Conservation (phyloP, 768 basidiomycete species). For the Boletellus emodensis region DNA sequence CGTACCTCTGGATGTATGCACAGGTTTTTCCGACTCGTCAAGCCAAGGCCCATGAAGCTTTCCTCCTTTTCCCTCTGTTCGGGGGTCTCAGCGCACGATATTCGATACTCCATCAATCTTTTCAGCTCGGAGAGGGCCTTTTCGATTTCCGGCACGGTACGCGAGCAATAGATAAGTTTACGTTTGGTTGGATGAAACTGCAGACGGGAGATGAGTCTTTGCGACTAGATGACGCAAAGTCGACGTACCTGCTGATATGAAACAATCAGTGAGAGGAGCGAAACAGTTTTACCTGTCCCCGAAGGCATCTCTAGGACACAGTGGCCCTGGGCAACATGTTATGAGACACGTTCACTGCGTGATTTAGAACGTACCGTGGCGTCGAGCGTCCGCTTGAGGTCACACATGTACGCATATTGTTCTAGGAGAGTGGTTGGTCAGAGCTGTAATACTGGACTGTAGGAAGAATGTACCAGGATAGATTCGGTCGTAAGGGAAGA, state of each 20-base stretch:
- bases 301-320: conserved; percentile 99
- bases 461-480: conserved; percentile 70
- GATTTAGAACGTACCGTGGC: conserved; percentile 59
- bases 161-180: conserved; percentile 97
- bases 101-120: conserved; percentile 86
- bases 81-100: conserved; percentile 64
- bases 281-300: conserved; percentile 98
- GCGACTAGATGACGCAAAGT: neutral
- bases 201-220: neutral
- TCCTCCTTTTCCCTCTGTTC: conserved; percentile 76
- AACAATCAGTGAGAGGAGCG: conserved; percentile 89
- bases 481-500: conserved; percentile 92
- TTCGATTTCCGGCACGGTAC: conserved; percentile 99
- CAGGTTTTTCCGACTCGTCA: conserved; percentile 94
- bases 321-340: conserved; percentile 66
- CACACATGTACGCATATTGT: conserved; percentile 99
- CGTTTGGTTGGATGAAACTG: conserved; percentile 90
- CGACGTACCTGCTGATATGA: conserved; percentile 87
- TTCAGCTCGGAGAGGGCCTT: conserved; percentile 96
- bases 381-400: conserved; percentile 94
- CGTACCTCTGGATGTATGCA: conserved; percentile 91
- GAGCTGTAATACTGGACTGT: neutral
- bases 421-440: conserved; percentile 44
- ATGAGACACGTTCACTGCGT: neutral
- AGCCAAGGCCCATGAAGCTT: conserved; percentile 81